These are phyloP conservation scores for Trichoderma sp. DNA, from an alignment of 2,329 filamentous ascomycete species.

Conservation along the genomic window DNA sequence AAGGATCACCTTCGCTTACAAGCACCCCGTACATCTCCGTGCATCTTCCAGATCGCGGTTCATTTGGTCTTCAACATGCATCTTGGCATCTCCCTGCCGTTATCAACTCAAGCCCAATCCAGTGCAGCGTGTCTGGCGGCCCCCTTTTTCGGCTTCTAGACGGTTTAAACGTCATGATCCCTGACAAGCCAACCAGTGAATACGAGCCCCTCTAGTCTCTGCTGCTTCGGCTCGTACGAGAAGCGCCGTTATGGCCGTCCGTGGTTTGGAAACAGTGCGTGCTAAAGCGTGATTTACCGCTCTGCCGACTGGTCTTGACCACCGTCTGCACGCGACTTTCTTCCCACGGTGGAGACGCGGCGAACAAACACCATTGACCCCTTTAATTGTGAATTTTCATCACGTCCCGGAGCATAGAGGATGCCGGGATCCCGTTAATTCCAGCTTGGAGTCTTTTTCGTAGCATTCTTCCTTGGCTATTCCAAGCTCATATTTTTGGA, in stretches of 20 bases:
- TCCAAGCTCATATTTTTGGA: neutral
- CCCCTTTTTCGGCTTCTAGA: constrained; percentile 1
- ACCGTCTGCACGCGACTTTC: neutral
- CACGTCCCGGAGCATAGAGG: neutral
- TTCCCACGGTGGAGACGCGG: constrained; percentile 17
- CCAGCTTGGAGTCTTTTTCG: neutral
- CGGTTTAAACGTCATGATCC: constrained; percentile 10
- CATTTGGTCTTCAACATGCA: neutral
- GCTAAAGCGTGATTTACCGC: constrained; percentile 11
- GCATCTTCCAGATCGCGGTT: constrained; percentile 9
- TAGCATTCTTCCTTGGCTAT: neutral
- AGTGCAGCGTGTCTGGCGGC: neutral
- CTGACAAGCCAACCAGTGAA: constrained; percentile 5
- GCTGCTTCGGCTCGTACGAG: constrained; percentile 12
- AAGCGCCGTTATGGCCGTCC: neutral
- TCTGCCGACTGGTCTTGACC: neutral
- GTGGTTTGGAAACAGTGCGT: constrained; percentile 2
- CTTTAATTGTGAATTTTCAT: constrained; percentile 6
- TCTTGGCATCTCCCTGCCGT: constrained; percentile 2
- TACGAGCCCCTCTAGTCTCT: constrained; percentile 12
- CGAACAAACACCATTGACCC: constrained; percentile 14
- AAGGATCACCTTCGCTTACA: constrained; percentile 1
- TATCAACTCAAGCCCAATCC: neutral
- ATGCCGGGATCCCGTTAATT: neutral
- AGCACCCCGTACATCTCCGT: neutral